Percentiles rank a stretch among this genome's conserved stretches.
phyloP scores from a whole-genome alignment of 2,329 filamentous ascomycete species.

The Exophiala mesophila region DNA sequence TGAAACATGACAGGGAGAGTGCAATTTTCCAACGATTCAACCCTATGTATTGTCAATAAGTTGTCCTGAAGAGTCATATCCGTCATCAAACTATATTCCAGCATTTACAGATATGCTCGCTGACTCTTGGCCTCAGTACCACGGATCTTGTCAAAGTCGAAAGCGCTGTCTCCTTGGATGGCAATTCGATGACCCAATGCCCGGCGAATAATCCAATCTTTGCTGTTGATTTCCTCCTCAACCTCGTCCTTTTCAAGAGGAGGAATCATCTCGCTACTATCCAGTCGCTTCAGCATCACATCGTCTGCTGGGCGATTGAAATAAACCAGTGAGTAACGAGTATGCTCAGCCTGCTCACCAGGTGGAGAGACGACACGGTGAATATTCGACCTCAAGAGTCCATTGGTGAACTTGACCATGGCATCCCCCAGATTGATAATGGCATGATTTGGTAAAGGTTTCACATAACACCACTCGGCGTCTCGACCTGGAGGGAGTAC shows the following conservation, averaged over 20 bases:
- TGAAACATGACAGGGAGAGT: too few species aligned
- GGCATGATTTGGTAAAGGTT: slow-evolving; percentile 45
- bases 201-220: slow-evolving; percentile 41
- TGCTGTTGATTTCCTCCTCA: slow-evolving; percentile 36
- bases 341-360: slow-evolving; percentile 40
- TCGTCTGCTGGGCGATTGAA: slow-evolving; percentile 49
- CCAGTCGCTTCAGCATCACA: slow-evolving; percentile 39
- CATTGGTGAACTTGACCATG: slow-evolving; percentile 42
- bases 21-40: too few species aligned
- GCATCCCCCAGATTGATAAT: slow-evolving; percentile 43
- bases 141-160: slow-evolving; percentile 21
- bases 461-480: slow-evolving; percentile 49
- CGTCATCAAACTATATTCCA: too few species aligned
- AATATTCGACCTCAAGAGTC: slow-evolving; percentile 37
- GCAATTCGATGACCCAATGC: slow-evolving; percentile 33
- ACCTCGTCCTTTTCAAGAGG: slow-evolving; percentile 29
- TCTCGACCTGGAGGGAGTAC: slow-evolving; percentile 42
- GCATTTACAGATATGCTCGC: slow-evolving; percentile 18
- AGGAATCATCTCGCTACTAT: slow-evolving; percentile 34
- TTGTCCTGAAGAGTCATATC: too few species aligned
- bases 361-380: slow-evolving; percentile 50
- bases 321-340: slow-evolving; percentile 51
- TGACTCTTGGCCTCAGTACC: slow-evolving; percentile 25
- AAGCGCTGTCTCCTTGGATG: slow-evolving; percentile 19
- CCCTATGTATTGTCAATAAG: too few species aligned